Evolutionary conservation across 768 basidiomycete genomes (phyloP), one percentile per base, ranked within the genome.

Genomic region (Boletus barrowsii): DNA sequence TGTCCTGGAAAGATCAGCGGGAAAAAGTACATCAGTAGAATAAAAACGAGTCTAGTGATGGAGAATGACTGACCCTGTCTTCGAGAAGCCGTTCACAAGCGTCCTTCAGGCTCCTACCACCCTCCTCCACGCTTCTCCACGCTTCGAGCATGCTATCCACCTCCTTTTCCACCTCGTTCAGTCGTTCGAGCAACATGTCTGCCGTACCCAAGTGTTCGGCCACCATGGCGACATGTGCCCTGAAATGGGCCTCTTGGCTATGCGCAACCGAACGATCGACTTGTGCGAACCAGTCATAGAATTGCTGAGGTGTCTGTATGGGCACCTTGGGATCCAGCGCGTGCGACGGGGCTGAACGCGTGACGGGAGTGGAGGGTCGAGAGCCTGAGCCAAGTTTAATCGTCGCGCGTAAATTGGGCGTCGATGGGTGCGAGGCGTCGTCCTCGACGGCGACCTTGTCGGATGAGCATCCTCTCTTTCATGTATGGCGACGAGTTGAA

Each of bases 281-380:
- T 39, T 89, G 78, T 4, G 91, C 79, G 69, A 94, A 96, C 88
- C 94, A 97, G 73, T 98, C 96, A 67, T 95, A 93, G 72, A 99
- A 96, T 61, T 98, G 93, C 63, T 98, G 93, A 1, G 94, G 88
- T 0, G 93, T 96, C 57, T 88, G 82, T 37, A 98, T 86, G 5
- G 90, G 87, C 39, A 84, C 80, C 47, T 80, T 82, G 3, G 91
- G 89, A 64, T 89, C 87, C 15, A 92, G 73, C 0, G 84, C 78
- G 63, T 88, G 83, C 9, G 72, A 64, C 13, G 65, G 40, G 13
- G 53, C 47, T 4, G 67, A 55, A 51, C 64, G 69, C 43, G 57
- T 48, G 33, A 59, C 66, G 10, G 68, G 70, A 13, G 83, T 84
- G 10, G 77, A 72, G 1, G 83, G 80, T 32, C 81, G 75, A 7